phyloP scores from a whole-genome alignment of 169 alveolate species.

The Cyclospora cayetanensis region DNA sequence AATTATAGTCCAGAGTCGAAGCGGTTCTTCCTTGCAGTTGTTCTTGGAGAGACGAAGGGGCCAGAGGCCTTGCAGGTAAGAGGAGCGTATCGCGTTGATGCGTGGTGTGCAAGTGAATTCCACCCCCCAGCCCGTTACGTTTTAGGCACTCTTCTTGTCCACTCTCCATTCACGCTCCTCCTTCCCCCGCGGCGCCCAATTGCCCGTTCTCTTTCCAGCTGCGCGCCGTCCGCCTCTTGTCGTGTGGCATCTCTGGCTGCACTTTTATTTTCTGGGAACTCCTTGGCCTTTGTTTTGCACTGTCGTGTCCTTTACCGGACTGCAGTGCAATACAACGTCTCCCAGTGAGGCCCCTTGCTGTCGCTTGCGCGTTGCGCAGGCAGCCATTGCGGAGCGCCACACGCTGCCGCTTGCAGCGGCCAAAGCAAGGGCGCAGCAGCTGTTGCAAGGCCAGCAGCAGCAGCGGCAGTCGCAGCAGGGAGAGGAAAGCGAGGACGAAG shows the following conservation, averaged over 20 bases:
- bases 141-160: too few species aligned
- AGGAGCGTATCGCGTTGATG: too few species aligned
- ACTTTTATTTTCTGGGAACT: too few species aligned
- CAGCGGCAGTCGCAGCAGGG: slow-evolving; percentile 73
- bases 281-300: too few species aligned
- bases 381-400: neutral
- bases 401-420: slow-evolving; percentile 1
- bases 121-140: too few species aligned
- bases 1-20: slow-evolving; percentile 79
- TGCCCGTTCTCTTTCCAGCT: too few species aligned
- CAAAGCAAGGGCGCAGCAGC: neutral
- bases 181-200: too few species aligned
- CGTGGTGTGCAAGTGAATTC: too few species aligned
- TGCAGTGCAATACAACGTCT: neutral
- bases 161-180: too few species aligned
- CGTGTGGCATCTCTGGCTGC: too few species aligned
- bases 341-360: too few species aligned
- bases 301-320: neutral
- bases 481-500: slow-evolving; percentile 79
- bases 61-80: slow-evolving; percentile 78
- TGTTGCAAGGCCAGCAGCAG: neutral
- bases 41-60: slow-evolving; percentile 80
- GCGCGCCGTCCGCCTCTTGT: too few species aligned
- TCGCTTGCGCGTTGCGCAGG: neutral
- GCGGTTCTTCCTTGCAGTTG: slow-evolving; percentile 78